Base-by-base conservation (phyloP, 2,329 filamentous ascomycete genomes). In the Colletotrichum magnum region DNA sequence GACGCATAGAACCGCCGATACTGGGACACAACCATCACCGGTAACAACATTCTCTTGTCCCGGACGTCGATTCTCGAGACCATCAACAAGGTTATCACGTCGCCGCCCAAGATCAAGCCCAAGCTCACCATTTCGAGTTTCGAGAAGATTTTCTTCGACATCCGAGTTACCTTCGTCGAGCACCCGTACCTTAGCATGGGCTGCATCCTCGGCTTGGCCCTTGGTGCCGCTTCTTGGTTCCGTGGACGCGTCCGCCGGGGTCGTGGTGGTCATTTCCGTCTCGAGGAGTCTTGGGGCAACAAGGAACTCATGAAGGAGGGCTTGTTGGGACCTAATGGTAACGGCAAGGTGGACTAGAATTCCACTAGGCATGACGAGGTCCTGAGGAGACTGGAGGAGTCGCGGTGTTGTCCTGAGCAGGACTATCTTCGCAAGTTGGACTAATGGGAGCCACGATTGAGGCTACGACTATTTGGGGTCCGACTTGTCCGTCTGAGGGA, bases 1-100 rank as follows among this genome's bases (percentile, higher is more conserved):
- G 16, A 16, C 18, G 4, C 4, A 32, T 76, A 97, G 94, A 94
- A 94, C 83, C 94, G 93, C 75, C 91, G 93, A 72, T 99, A 97
- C 84, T 99, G 96, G 96, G 96, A 99, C 78, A 90, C 87, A 39
- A 97, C 95, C 54, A 91, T 92, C 70, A 96, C 94, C 3, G 95
- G 95, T 73, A 95, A 96, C 80, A 89, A 92, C 71, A 98, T 99
- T 77, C 91, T 95, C 74, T 92, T 95, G 62, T 96, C 93, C 28
- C 92, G 96, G 71, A 95, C 94, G 4, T 94, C 93, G 4, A 97
- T 98, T 77, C 89, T 97, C 71, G 95, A 97, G 81, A 97, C 94
- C 15, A 85, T 95, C 63, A 88, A 88, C 75, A 92, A 93, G 77
- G 87, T 94, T 70, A 88, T 92, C 10, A 84, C 88, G 26, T 88